Evolutionary conservation across 768 basidiomycete species (phyloP).

Genomic region (Leccinum pellstonianum): DNA sequence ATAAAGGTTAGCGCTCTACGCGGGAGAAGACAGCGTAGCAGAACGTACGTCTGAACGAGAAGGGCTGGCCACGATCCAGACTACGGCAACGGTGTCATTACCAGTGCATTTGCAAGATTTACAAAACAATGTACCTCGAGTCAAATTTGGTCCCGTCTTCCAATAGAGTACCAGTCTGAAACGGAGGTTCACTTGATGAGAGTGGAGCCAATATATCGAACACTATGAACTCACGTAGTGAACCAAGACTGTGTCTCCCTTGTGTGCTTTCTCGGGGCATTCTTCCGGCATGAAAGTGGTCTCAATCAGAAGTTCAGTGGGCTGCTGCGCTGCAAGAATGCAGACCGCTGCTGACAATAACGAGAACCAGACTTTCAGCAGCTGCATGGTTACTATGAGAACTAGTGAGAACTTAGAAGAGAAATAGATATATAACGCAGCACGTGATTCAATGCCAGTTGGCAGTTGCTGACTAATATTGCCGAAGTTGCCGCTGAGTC

Average conservation of each 20-base stretch:
- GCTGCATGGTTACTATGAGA: slow-evolving; percentile 42
- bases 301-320: slow-evolving; percentile 59
- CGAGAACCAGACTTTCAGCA: slow-evolving; percentile 47
- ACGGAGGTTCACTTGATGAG: neutral
- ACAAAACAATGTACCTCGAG: slow-evolving; percentile 57
- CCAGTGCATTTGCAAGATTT: neutral
- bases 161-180: slow-evolving; percentile 71
- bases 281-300: slow-evolving; percentile 57
- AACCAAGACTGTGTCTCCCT: slow-evolving; percentile 65
- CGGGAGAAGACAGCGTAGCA: neutral
- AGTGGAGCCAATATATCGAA: neutral
- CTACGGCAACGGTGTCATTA: slow-evolving; percentile 35
- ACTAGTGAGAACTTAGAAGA: neutral
- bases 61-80: slow-evolving; percentile 68
- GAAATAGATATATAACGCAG: neutral
- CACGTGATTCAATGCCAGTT: slow-evolving; percentile 1
- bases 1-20: slow-evolving; percentile 1
- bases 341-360: slow-evolving; percentile 46
- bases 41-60: slow-evolving; percentile 72
- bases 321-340: slow-evolving; percentile 48
- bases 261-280: slow-evolving; percentile 53
- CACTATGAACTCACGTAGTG: slow-evolving; percentile 65
- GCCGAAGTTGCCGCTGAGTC: slow-evolving; percentile 27
- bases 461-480: slow-evolving; percentile 1
- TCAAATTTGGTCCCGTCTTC: slow-evolving; percentile 83